phyloP scores from a whole-genome alignment of 2,329 filamentous ascomycete genomes.

The Pestalotiopsis sp. region DNA sequence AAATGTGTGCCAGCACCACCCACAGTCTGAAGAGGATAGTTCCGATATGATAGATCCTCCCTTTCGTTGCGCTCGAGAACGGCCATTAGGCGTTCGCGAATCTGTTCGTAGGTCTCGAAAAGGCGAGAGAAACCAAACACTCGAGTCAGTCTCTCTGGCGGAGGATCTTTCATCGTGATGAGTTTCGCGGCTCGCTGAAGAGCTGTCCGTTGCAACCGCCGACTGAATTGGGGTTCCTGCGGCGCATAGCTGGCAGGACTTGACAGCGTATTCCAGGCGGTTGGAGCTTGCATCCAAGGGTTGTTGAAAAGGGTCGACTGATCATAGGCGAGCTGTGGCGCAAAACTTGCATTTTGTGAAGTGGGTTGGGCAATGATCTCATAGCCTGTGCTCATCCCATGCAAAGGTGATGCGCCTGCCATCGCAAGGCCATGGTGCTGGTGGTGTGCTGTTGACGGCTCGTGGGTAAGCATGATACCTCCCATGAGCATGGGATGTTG shows the following conservation, averaged over 20 bases:
- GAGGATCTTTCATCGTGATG: slow-evolving; percentile 50
- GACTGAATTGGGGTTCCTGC: slow-evolving; percentile 68
- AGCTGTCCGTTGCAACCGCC: slow-evolving; percentile 67
- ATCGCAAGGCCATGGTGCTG: neutral
- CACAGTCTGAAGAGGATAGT: slow-evolving; percentile 64
- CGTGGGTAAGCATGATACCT: slow-evolving; percentile 28
- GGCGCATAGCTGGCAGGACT: slow-evolving; percentile 58
- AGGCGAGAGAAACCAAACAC: slow-evolving; percentile 72
- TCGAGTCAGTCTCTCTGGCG: slow-evolving; percentile 49
- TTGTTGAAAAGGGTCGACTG: slow-evolving; percentile 18
- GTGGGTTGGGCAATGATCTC: slow-evolving; percentile 55
- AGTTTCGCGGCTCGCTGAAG: slow-evolving; percentile 65
- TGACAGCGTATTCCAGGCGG: slow-evolving; percentile 38
- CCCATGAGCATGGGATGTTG: slow-evolving; percentile 18
- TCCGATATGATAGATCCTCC: slow-evolving; percentile 58
- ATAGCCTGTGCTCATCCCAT: slow-evolving; percentile 31
- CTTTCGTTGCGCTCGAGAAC: slow-evolving; percentile 32
- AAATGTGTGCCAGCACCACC: slow-evolving; percentile 72
- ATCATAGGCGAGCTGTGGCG: slow-evolving; percentile 36
- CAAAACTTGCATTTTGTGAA: slow-evolving; percentile 55
- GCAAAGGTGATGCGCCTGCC: neutral
- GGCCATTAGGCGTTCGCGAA: slow-evolving; percentile 41
- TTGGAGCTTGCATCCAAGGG: slow-evolving; percentile 27
- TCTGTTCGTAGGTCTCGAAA: slow-evolving; percentile 54
- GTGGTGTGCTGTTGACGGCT: slow-evolving; percentile 17